A percentile compares a stretch with the other conserved stretches of the same genome.
phyloP scores from a whole-genome alignment of 306 rosid genomes.

The Quercus variabilis region DNA sequence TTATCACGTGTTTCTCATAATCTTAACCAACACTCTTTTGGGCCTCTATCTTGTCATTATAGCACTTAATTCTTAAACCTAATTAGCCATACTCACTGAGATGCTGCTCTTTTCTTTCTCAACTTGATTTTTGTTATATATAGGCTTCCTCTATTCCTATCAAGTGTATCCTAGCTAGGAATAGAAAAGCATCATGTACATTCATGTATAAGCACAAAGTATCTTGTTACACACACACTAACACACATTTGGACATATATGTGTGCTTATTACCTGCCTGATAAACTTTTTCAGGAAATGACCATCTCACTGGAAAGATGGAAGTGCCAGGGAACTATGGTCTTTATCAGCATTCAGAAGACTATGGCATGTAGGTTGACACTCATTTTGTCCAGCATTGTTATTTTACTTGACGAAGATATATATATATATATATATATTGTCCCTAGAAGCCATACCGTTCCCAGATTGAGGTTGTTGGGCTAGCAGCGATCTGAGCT shows the following conservation, averaged over 20 bases:
- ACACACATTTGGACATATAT: not conserved
- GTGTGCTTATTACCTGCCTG: too few species aligned
- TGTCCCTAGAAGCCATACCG: slow-evolving; percentile 29
- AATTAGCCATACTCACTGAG: not conserved
- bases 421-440: not conserved
- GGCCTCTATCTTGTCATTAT: not conserved
- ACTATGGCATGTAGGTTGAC: slow-evolving; percentile 59
- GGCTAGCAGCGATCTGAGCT: slow-evolving; percentile 1
- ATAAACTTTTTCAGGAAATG: slow-evolving; percentile 43
- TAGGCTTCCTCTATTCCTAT: not conserved
- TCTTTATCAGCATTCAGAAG: slow-evolving; percentile 54
- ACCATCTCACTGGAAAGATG: slow-evolving; percentile 64
- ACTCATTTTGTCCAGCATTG: slow-evolving; percentile 9
- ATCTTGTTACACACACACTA: not conserved
- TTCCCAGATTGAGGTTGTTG: slow-evolving; percentile 12
- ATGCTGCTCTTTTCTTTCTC: not conserved
- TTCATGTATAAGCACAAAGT: not conserved
- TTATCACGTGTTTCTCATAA: not conserved
- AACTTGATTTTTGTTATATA: not conserved
- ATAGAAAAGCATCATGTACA: not conserved
- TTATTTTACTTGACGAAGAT: not conserved
- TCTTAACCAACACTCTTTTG: not conserved
- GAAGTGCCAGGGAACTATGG: slow-evolving; percentile 52
- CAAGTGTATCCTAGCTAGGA: not conserved
- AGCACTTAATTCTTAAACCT: not conserved